A percentile compares a stretch with the other conserved stretches of the same genome.
These are phyloP conservation scores for Penicillium dipodomyicola DNA, from an alignment of 495 filamentous ascomycete species.

Conservation along the genomic window DNA sequence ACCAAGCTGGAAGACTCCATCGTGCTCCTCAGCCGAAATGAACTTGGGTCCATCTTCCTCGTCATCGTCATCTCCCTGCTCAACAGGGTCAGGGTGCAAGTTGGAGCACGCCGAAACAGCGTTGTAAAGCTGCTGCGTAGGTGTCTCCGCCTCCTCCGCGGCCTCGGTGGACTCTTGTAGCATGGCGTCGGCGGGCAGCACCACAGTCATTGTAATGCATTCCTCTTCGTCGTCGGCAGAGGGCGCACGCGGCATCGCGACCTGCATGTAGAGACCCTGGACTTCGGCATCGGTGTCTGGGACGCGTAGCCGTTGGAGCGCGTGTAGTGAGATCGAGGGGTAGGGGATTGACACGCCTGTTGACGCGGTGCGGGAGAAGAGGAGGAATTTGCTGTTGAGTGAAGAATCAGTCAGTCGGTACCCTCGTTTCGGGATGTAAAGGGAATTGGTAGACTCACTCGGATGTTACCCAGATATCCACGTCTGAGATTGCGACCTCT, in stretches of 20 bases:
- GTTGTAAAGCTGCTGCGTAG: constrained; percentile 61
- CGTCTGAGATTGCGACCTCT: constrained; percentile 43
- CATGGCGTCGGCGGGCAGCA: constrained; percentile 48
- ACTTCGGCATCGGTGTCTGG: constrained; percentile 41
- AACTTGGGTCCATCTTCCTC: constrained; percentile 44
- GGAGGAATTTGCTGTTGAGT: constrained; percentile 62
- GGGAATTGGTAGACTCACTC: constrained; percentile 51
- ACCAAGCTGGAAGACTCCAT: constrained; percentile 31
- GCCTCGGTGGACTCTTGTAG: constrained; percentile 31
- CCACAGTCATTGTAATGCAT: constrained; percentile 69
- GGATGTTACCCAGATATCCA: constrained; percentile 78
- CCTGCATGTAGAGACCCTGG: constrained; percentile 75
- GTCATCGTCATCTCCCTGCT: constrained; percentile 43
- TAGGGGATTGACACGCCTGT: constrained; percentile 80
- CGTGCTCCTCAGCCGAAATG: constrained; percentile 33
- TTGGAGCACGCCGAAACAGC: constrained; percentile 86
- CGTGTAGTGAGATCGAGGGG: constrained; percentile 83
- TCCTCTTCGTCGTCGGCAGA: constrained; percentile 62
- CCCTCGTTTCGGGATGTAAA: not conserved
- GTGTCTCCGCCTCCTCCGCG: constrained; percentile 34
- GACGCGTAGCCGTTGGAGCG: constrained; percentile 63
- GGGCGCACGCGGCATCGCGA: constrained; percentile 57
- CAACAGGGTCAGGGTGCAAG: constrained; percentile 78
- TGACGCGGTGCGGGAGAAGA: constrained; percentile 61
- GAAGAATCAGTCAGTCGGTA: constrained; percentile 6